Base-by-base conservation (phyloP, 805 yeast genomes). In the Kurtzmaniella fragi region DNA sequence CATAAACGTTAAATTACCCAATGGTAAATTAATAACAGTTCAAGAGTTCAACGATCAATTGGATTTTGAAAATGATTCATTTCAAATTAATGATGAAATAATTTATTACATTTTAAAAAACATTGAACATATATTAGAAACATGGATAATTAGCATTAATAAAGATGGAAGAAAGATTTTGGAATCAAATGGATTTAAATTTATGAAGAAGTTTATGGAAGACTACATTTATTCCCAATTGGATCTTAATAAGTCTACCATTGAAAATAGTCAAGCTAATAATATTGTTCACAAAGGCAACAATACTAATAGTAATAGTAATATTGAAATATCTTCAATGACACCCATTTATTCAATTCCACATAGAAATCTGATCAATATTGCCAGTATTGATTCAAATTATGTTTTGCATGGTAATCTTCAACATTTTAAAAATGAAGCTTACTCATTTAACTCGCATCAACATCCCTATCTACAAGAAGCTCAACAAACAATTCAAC, bases 31-130 rank as follows among this genome's bases (percentile, higher is more conserved):
- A 9, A 16, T 11, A 16, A 32, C 12, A 9, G 15, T 29, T 12
- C 31, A 23, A 20, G 33, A 36, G 17, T 36, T 36, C 25, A 43
- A 43, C 6, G 32, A 48, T 11, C 39, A 42, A 17, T 27, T 32
- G 15, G 30, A 38, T 11, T 44, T 46, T 32, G 42, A 45, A 30
- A 34, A 41, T 13, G 39, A 36, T 25, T 28, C 13, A n/a, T 36
- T 36, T 29, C 29, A 28, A 12, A 36, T 36, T 14, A 29, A 23
- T 17, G 39, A 36, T 16, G 39, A 29, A 13, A 29, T 36, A 3
- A 36, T 36, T 14, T 36, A 30, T 29, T 29, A 33, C 17, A 36
- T 36, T 6, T 36, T 36, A 33, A 36, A 36, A 14, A 36, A 17
- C 14, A 15, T 36, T 29, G 39, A 30, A 10, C 13, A 12, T 7